Conservation (phyloP, 192 early-diverging fungal species). For the Coemansia sp. region DNA sequence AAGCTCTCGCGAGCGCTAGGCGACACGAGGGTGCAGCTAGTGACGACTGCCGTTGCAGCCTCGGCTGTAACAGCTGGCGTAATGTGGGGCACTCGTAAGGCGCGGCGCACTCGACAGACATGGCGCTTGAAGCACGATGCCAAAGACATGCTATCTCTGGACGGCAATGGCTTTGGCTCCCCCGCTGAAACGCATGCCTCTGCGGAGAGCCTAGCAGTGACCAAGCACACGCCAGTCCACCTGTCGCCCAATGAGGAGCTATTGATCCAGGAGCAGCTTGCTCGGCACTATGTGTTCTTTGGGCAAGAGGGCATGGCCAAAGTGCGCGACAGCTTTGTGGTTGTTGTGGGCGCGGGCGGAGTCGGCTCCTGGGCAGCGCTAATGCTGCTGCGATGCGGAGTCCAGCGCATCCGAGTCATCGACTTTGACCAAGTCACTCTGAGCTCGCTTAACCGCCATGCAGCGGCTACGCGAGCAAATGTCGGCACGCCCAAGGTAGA, state of each 20-base stretch:
- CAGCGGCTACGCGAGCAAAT: slow-evolving; percentile 84
- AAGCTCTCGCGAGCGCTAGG: slow-evolving; percentile 27
- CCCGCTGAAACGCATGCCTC: background rate
- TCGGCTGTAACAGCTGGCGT: slow-evolving; percentile 62
- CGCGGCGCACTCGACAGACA: slow-evolving; percentile 49
- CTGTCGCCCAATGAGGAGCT: slow-evolving; percentile 58
- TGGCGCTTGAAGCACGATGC: slow-evolving; percentile 60
- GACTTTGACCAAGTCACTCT: slow-evolving; percentile 98
- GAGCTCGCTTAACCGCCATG: slow-evolving; percentile 91
- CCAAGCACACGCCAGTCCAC: slow-evolving; percentile 38
- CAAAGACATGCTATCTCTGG: slow-evolving; percentile 25
- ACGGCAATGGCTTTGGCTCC: background rate
- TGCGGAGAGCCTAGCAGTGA: slow-evolving; percentile 15
- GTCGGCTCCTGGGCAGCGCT: slow-evolving; percentile 89
- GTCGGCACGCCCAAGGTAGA: slow-evolving; percentile 86
- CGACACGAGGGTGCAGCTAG: slow-evolving; percentile 46
- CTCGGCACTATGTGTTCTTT: slow-evolving; percentile 84
- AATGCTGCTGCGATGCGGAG: slow-evolving; percentile 88
- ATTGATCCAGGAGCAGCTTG: slow-evolving; percentile 80
- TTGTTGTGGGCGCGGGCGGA: slow-evolving; percentile 94
- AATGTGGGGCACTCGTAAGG: slow-evolving; percentile 57
- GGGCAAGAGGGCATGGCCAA: slow-evolving; percentile 75
- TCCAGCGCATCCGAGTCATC: slow-evolving; percentile 81
- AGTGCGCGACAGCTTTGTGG: slow-evolving; percentile 78
- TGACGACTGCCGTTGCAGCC: slow-evolving; percentile 60